A percentile compares a stretch with the other conserved stretches of the same genome.
Evolutionary conservation across 1,139 yeast species (phyloP).

Genomic region (Suhomyces chickasaworum): DNA sequence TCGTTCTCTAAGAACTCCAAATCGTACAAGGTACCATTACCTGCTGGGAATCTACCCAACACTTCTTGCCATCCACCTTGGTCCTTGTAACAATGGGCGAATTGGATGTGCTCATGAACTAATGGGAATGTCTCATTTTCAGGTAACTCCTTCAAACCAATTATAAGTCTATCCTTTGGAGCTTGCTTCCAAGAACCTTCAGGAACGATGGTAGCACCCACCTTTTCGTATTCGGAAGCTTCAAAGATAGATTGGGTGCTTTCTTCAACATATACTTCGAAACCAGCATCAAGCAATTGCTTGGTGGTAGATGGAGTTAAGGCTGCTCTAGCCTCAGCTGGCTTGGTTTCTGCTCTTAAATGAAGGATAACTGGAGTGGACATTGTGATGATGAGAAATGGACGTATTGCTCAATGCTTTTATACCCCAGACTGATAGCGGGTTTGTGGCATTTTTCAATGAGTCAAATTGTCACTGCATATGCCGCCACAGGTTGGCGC

Average conservation of each 20-base stretch:
- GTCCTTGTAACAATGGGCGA: constrained; percentile 97
- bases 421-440: constrained; percentile 4
- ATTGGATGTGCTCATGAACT: constrained; percentile 93
- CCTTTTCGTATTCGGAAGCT: constrained; percentile 70
- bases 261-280: constrained; percentile 83
- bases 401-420: neutral
- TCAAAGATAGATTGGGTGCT: constrained; percentile 80
- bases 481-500: constrained; percentile 1
- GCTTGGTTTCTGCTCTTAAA: constrained; percentile 95
- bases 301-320: constrained; percentile 90
- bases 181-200: constrained; percentile 92
- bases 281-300: constrained; percentile 83
- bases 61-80: constrained; percentile 98
- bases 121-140: constrained; percentile 89
- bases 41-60: constrained; percentile 82
- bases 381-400: constrained; percentile 10
- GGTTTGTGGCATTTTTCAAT: constrained; percentile 12
- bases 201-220: constrained; percentile 87
- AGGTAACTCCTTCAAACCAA: constrained; percentile 94
- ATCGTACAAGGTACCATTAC: constrained; percentile 88
- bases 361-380: constrained; percentile 56
- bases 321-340: constrained; percentile 96
- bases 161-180: constrained; percentile 83
- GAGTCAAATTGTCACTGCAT: constrained; percentile 6
- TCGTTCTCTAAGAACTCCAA: constrained; percentile 93